Percentiles rank a stretch among this genome's conserved stretches.
Evolutionary conservation across 73 alveolate genomes (phyloP).

Genomic region (Paramecium sexaurelia): DNA sequence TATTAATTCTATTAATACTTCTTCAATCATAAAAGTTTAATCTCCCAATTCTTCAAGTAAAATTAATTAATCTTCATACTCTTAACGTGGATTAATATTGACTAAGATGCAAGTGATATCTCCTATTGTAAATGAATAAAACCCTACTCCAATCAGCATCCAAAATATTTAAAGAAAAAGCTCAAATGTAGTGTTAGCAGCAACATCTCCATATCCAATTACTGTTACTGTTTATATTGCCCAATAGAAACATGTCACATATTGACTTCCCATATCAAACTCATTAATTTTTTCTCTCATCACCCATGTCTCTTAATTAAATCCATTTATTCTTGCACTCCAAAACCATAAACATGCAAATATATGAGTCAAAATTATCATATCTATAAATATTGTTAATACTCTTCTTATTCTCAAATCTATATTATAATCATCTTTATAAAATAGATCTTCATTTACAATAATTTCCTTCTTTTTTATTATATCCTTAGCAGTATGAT

Average conservation of each 20-base stretch:
- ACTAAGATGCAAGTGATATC: conserved; percentile 72
- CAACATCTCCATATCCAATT: conserved; percentile 87
- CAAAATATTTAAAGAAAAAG: conserved; percentile 72
- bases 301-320: background rate
- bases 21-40: background rate
- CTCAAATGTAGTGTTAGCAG: conserved; percentile 71
- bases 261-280: background rate
- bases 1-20: background rate
- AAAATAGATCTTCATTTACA: background rate
- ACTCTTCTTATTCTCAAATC: background rate
- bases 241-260: conserved; percentile 77
- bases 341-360: conserved; percentile 35
- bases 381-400: background rate
- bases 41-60: background rate
- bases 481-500: background rate
- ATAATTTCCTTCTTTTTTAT: background rate
- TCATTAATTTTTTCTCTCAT: background rate
- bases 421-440: background rate
- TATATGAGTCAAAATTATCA: background rate
- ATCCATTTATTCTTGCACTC: background rate
- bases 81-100: background rate
- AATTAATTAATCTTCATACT: background rate
- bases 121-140: conserved; percentile 83
- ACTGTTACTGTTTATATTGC: conserved; percentile 79
- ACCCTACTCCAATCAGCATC: conserved; percentile 88